A percentile compares a stretch with the other conserved stretches of the same genome.
Conservation (phyloP, 2,329 filamentous ascomycete genomes). For the Cryphonectria japonica region DNA sequence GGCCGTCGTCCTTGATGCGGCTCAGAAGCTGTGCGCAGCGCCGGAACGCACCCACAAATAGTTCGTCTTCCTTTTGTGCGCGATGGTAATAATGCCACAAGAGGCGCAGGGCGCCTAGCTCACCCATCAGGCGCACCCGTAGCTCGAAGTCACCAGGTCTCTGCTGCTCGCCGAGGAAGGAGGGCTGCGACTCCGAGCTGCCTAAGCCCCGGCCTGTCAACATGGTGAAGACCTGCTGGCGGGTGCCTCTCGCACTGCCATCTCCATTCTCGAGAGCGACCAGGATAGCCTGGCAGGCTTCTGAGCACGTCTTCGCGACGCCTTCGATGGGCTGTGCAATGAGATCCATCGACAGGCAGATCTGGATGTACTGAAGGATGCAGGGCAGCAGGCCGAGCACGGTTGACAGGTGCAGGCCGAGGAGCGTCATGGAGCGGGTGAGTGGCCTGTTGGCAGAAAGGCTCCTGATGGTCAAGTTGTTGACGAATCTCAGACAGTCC, state of each 20-base stretch:
- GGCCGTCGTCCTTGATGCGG: neutral
- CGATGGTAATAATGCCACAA: conserved; percentile 21
- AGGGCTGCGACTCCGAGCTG: conserved; percentile 5
- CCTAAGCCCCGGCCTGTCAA: conserved; percentile 29
- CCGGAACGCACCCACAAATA: conserved; percentile 13
- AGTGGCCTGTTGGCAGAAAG: conserved; percentile 30
- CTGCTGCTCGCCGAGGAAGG: conserved; percentile 24
- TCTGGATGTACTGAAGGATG: conserved; percentile 30
- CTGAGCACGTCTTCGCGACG: neutral
- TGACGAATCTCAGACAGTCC: conserved; percentile 42
- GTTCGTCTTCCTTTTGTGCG: neutral
- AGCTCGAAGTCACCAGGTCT: neutral
- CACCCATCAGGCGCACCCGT: conserved; percentile 29
- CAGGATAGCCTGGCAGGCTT: conserved; percentile 13
- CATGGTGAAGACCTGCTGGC: conserved; percentile 31
- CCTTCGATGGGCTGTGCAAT: neutral
- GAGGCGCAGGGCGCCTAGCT: conserved; percentile 31
- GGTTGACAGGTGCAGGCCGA: conserved; percentile 31
- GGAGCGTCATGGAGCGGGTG: conserved; percentile 24
- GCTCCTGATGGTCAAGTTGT: conserved; percentile 45
- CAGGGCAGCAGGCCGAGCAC: conserved; percentile 24
- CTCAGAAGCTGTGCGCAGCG: conserved; percentile 25
- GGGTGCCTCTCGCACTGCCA: conserved; percentile 16
- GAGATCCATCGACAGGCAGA: conserved; percentile 22
- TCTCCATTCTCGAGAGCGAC: conserved; percentile 19